Conservation (phyloP, 2,329 filamentous ascomycete species). For the Trichoderma asperellum region DNA sequence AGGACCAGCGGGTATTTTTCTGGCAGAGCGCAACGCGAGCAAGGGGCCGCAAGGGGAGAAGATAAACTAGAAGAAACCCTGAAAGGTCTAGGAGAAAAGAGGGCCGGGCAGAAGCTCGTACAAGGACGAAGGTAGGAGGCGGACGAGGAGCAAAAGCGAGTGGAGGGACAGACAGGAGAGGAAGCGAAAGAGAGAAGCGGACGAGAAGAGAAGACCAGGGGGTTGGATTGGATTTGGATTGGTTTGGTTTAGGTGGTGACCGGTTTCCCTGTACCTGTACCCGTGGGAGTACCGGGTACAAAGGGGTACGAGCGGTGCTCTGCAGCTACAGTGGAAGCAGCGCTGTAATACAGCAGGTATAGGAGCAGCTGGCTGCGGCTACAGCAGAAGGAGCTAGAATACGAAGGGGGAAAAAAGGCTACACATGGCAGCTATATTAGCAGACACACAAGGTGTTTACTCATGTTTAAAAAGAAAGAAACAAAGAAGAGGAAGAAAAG, state of each 20-base stretch:
- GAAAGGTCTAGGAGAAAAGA: slow-evolving; percentile 29
- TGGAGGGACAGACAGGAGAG: slow-evolving; percentile 41
- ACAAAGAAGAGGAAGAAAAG: too few species aligned
- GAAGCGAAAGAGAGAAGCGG: slow-evolving; percentile 41
- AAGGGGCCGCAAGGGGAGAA: slow-evolving; percentile 24
- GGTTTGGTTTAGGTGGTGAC: slow-evolving; percentile 10
- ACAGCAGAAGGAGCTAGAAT: too few species aligned
- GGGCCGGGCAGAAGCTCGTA: slow-evolving; percentile 33
- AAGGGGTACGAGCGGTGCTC: neutral
- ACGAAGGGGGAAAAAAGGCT: too few species aligned
- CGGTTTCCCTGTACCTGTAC: neutral
- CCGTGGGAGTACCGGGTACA: neutral
- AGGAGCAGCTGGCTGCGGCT: too few species aligned
- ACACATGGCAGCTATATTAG: too few species aligned
- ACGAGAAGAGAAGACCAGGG: slow-evolving; percentile 33
- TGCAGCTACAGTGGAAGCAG: neutral
- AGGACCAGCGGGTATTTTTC: slow-evolving; percentile 23
- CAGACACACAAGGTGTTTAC: too few species aligned
- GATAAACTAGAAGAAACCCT: slow-evolving; percentile 27
- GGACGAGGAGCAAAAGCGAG: slow-evolving; percentile 39
- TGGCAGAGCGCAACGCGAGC: slow-evolving; percentile 28
- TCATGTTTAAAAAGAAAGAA: too few species aligned
- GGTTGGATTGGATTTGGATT: slow-evolving; percentile 21
- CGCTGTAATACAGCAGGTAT: too few species aligned
- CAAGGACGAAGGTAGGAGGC: slow-evolving; percentile 41